phyloP scores from a whole-genome alignment of 805 yeast species.

The Schizosaccharomyces japonicus region DNA sequence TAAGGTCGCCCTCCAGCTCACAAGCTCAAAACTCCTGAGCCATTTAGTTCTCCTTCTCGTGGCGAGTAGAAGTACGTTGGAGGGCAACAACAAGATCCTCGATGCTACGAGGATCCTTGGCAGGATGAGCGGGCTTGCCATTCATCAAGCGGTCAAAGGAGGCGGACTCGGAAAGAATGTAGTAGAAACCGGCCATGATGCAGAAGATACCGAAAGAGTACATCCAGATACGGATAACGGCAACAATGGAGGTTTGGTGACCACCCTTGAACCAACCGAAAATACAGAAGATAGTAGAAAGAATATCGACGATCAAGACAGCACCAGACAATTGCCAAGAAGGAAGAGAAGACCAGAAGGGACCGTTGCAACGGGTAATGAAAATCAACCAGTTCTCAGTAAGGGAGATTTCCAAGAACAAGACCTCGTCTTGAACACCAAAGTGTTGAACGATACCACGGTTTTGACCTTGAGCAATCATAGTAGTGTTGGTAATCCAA shows the following conservation, averaged over 20 bases:
- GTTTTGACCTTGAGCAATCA: constrained; percentile 36
- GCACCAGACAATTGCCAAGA: constrained; percentile 95
- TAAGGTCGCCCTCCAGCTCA: too few species aligned
- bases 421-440: constrained; percentile 80
- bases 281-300: constrained; percentile 75
- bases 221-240: constrained; percentile 83
- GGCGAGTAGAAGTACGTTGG: constrained; percentile 45
- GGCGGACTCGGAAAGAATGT: constrained; percentile 46
- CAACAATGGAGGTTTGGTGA: constrained; percentile 75
- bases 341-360: constrained; percentile 91
- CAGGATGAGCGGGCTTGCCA: constrained; percentile 24
- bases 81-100: constrained; percentile 39
- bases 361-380: constrained; percentile 91
- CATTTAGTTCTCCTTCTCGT: too few species aligned
- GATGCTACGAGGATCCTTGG: constrained; percentile 24
- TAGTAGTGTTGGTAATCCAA: constrained; percentile 85
- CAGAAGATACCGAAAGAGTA: constrained; percentile 95
- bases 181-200: constrained; percentile 88
- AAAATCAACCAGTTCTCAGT: constrained; percentile 95
- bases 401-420: constrained; percentile 79
- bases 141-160: constrained; percentile 33
- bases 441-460: constrained; percentile 83
- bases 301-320: constrained; percentile 66
- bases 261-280: constrained; percentile 97
- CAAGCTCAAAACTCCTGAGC: too few species aligned